Conservation (phyloP, 768 basidiomycete species). For the Pleurotus citrinopileatus region DNA sequence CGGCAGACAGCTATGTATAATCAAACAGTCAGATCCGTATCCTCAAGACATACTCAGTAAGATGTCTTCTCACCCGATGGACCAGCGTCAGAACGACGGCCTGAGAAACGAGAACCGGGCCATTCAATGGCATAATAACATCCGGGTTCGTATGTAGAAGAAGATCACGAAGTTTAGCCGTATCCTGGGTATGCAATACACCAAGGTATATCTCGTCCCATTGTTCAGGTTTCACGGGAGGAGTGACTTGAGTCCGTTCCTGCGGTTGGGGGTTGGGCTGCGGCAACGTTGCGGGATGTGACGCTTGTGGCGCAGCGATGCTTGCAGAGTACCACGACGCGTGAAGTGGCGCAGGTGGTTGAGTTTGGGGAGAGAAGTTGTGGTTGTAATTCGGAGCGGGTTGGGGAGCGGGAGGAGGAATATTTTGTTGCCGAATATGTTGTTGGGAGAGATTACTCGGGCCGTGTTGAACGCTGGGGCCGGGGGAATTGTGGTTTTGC, state of each 20-base stretch:
- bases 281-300: conserved; percentile 72
- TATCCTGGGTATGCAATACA: conserved; percentile 73
- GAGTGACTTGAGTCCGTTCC: conserved; percentile 31
- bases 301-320: conserved; percentile 81
- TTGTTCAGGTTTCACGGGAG: conserved; percentile 62
- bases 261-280: conserved; percentile 39
- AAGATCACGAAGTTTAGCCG: conserved; percentile 70
- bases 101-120: conserved; percentile 70
- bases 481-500: conserved; percentile 37
- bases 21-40: conserved; percentile 7
- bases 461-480: conserved; percentile 33
- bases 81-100: conserved; percentile 82
- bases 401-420: conserved; percentile 33
- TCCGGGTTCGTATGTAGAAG: conserved; percentile 75
- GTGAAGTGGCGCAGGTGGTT: conserved; percentile 35
- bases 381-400: conserved; percentile 36
- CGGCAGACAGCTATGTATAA: conserved; percentile 57
- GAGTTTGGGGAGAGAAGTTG: conserved; percentile 33
- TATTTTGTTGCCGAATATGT: conserved; percentile 41
- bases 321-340: conserved; percentile 58
- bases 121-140: conserved; percentile 74
- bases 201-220: conserved; percentile 85
- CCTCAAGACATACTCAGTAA: background rate
- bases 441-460: conserved; percentile 32
- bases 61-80: conserved; percentile 59